These are phyloP conservation scores for Kondoa malvinella DNA, from an alignment of 768 basidiomycete genomes.

Conservation along the genomic window DNA sequence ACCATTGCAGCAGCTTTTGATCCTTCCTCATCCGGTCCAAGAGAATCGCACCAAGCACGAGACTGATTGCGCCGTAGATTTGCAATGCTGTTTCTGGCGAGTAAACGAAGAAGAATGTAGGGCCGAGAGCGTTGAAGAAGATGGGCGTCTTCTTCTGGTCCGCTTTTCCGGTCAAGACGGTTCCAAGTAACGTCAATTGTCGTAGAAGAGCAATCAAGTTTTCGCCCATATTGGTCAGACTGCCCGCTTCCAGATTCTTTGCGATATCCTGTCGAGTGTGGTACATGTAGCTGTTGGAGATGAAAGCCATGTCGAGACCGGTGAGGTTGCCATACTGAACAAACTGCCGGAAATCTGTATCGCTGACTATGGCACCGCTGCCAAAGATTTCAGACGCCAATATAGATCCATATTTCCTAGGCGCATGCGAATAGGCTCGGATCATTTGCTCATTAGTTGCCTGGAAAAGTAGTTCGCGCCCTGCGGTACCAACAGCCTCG, in stretches of 20 bases:
- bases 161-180: conserved; percentile 23
- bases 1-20: conserved; percentile 24
- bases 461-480: conserved; percentile 83
- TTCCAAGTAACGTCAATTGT: conserved; percentile 52
- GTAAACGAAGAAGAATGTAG: conserved; percentile 45
- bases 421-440: conserved; percentile 66
- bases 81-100: conserved; percentile 28
- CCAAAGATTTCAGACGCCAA: conserved; percentile 83
- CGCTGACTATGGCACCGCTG: conserved; percentile 73
- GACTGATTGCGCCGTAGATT: conserved; percentile 19
- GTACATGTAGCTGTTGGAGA: conserved; percentile 82
- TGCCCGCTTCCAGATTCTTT: conserved; percentile 67
- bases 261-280: conserved; percentile 62
- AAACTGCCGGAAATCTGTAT: conserved; percentile 47
- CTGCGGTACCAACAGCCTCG: conserved; percentile 75
- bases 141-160: conserved; percentile 33
- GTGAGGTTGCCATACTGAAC: conserved; percentile 53
- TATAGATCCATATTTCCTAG: conserved; percentile 72
- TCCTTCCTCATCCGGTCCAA: conserved; percentile 22
- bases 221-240: conserved; percentile 77
- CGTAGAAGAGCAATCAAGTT: conserved; percentile 64
- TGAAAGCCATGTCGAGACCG: conserved; percentile 84
- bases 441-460: conserved; percentile 93
- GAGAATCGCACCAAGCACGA: conserved; percentile 18
- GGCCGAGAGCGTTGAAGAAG: conserved; percentile 56